Conservation (phyloP, 2,329 filamentous ascomycete species). For the Calonectria hongkongensis region DNA sequence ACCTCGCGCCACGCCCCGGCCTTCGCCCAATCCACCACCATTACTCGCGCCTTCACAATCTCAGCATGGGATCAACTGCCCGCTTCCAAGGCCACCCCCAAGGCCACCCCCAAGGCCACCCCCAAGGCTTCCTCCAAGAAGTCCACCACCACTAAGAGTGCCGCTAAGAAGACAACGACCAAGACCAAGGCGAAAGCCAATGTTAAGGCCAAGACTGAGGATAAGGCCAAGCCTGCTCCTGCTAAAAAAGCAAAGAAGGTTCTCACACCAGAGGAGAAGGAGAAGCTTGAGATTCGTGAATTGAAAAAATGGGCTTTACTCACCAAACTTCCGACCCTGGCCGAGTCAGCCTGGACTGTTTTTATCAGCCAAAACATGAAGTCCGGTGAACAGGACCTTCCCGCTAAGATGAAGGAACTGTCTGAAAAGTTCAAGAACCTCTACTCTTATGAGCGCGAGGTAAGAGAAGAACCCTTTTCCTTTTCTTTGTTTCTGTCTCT, state of each 20-base stretch:
- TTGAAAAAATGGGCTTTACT: conserved; percentile 66
- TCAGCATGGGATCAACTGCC: conserved; percentile 56
- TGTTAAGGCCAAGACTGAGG: conserved; percentile 55
- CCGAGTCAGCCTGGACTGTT: conserved; percentile 61
- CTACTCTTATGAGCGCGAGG: conserved; percentile 64
- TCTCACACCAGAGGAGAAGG: conserved; percentile 60
- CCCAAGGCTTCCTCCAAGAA: conserved; percentile 45
- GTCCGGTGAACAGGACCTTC: conserved; percentile 36
- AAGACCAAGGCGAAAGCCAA: conserved; percentile 52
- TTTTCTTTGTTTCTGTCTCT: background rate
- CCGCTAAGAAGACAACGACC: conserved; percentile 38
- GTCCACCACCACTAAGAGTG: conserved; percentile 22
- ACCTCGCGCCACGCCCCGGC: conserved; percentile 47
- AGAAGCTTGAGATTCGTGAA: conserved; percentile 56
- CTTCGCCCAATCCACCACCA: conserved; percentile 43
- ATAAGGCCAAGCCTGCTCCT: conserved; percentile 54
- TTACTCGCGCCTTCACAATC: conserved; percentile 57
- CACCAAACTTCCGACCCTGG: conserved; percentile 60
- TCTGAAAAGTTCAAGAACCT: conserved; percentile 63
- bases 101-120: conserved; percentile 48
- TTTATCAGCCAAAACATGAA: conserved; percentile 60
- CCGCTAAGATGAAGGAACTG: conserved; percentile 53
- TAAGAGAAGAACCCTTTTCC: conserved; percentile 55
- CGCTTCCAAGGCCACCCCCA: conserved; percentile 46
- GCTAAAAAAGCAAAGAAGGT: conserved; percentile 58